phyloP scores from a whole-genome alignment of 2,329 filamentous ascomycete genomes.

The Rosellinia necatrix region DNA sequence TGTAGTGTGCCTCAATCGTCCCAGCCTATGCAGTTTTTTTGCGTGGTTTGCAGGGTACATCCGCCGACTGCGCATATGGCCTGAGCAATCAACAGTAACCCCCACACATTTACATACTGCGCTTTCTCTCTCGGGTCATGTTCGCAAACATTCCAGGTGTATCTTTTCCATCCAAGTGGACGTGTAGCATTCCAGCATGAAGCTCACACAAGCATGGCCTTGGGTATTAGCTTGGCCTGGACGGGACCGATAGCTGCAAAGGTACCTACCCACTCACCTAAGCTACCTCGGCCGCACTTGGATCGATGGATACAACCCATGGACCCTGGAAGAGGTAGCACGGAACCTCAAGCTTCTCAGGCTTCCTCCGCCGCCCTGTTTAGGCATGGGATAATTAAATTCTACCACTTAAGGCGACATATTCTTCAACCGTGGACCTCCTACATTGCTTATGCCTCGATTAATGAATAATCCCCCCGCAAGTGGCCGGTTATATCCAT shows the following conservation, averaged over 20 bases:
- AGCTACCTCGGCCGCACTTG: not conserved
- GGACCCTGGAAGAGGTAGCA: no score
- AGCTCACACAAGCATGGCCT: no score
- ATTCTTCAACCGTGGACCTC: no score
- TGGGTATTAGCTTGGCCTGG: slow-evolving; percentile 2
- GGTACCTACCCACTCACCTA: not conserved
- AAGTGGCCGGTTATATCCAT: not conserved
- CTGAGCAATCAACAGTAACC: slow-evolving; percentile 1
- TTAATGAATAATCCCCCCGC: slow-evolving; percentile 11
- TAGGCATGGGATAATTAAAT: not conserved
- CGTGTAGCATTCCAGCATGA: not conserved
- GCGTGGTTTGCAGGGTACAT: no score
- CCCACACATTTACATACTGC: not conserved
- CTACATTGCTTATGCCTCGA: slow-evolving; percentile 2
- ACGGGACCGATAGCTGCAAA: not conserved
- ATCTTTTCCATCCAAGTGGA: slow-evolving; percentile 2
- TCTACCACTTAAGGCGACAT: no score
- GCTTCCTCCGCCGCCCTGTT: no score
- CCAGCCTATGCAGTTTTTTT: no score
- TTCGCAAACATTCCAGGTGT: no score
- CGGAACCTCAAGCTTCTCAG: no score
- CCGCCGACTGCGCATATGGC: no score
- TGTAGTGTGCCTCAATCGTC: no score
- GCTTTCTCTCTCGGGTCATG: not conserved
- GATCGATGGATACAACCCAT: no score